phyloP scores from a whole-genome alignment of 768 basidiomycete species.

The Dentipellis fragilis region DNA sequence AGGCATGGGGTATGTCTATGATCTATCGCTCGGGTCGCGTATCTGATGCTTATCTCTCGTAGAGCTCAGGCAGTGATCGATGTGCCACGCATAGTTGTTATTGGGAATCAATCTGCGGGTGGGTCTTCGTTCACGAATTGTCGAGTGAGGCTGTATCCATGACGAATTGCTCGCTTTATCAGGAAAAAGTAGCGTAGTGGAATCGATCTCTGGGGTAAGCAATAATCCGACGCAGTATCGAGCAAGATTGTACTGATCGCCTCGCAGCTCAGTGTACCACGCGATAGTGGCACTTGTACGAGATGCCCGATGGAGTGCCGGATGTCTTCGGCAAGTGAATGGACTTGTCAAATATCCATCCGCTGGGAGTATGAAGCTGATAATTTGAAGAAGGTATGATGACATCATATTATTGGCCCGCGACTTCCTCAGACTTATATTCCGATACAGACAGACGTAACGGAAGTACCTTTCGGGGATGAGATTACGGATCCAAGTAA shows the following conservation, averaged over 20 bases:
- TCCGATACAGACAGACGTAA: constrained; percentile 9
- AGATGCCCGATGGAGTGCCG: neutral
- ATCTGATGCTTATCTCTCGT: neutral
- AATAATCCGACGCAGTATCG: too few species aligned
- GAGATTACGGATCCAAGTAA: constrained; percentile 28
- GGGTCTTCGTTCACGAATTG: neutral
- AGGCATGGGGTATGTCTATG: neutral
- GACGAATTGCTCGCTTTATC: neutral
- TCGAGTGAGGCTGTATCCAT: too few species aligned
- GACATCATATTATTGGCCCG: too few species aligned
- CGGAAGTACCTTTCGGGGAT: constrained; percentile 31
- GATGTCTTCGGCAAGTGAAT: constrained; percentile 9
- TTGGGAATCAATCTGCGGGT: constrained; percentile 25
- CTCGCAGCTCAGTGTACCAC: constrained; percentile 30
- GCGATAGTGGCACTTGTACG: constrained; percentile 33
- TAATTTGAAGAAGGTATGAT: constrained; percentile 15
- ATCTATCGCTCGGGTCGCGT: neutral
- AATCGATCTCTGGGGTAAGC: neutral
- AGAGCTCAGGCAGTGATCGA: constrained; percentile 37
- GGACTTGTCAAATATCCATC: constrained; percentile 29
- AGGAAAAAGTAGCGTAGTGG: constrained; percentile 7
- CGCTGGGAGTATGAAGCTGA: constrained; percentile 29
- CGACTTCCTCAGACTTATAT: too few species aligned
- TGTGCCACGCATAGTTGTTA: constrained; percentile 35
- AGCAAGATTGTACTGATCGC: neutral